Base-by-base conservation (phyloP, 2,329 filamentous ascomycete genomes). In the Cryphonectria naterciae region DNA sequence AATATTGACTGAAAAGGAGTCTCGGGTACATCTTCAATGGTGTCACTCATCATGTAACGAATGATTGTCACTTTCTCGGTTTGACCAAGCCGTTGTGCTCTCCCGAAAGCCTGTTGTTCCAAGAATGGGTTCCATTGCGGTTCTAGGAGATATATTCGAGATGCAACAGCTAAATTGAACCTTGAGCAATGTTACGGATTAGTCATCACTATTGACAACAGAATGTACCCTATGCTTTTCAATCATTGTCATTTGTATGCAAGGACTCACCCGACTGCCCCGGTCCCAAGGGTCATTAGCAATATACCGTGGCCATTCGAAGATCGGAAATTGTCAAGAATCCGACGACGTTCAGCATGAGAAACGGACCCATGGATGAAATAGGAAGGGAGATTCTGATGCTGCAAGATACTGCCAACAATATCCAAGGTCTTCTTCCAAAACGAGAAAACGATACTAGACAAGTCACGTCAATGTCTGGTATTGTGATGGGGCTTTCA, bases 61-160 rank as follows among this genome's bases (percentile, higher is more conserved):
- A 75, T 75, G 8, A 77, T 72, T 15, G 63, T 70, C 11, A 79
- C 76, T 35, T 74, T 62, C 62, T 75, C 75, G 11, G 66, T 74
- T 63, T 79, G 78, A 2, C 76, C 75, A 37, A 79, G 75, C 46
- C 77, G 64, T 19, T 75, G 68, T 11, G 77, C 71, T 22, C 78
- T 72, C 1, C 76, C 77, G 28, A 79, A 74, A 2, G 78, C 78
- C 72, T 79, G 78, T 19, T 75, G 72, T 67, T 79, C 78, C 5
- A 77, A 68, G 60, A 76, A 76, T 8, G 78, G 78, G 56, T 79
- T 79, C 75, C 77, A 79, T 66, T 79, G 77, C 2, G 77, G 78
- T 49, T 79, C 78, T 8, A 79, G 73, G 35, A 79, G 74, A 56
- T 79, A 75, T 39, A 79, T 73, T 11, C 73, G 75, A n/a, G 70